Evolutionary conservation across 805 yeast genomes (phyloP), one percentile per base, ranked within the genome.

Genomic region (Alloascoidea africana): DNA sequence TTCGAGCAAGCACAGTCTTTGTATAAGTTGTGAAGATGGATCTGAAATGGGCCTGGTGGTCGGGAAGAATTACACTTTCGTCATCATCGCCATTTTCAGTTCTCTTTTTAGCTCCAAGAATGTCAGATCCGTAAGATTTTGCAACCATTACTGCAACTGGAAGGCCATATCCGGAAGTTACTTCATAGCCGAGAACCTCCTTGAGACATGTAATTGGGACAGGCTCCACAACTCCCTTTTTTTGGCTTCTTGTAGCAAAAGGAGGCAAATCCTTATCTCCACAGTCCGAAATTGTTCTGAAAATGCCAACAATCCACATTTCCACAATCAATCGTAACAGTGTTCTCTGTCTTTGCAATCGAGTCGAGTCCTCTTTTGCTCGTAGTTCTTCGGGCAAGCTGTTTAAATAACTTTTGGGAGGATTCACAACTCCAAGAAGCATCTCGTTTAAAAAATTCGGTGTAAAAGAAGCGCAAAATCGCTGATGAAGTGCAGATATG

Each of bases 401-500:
- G 5, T 43, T 40, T 5, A 42, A 37, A 14, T 47, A 49, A 16
- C 44, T 37, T 37, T 44, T 42, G 14, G 46, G 8, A 17, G 47
- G 47, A 16, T 40, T 41, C 14, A 41, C 42, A 17, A 56, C 44
- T 3, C 49, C 53, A n/a, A 44, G 42, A 13, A 52, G 39, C 13
- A 57, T 40, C n/a, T 59, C 59, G 16, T 60, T 53, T 40, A 69
- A 54, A 23, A 75, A 49, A 6, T 43, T 49, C 1, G 72, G 68
- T 0, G 87, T 68, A 52, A 82, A 79, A 2, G 54, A 45, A 0
- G 44, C 38, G 2, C 60, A 49, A 50, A 86, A 85, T 39, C 96
- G 61, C 54, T 81, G 94, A 56, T 85, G 94, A 14, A 86, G 56
- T 0, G 75, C 76, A 32, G 84, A 70, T 0, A 77, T 63, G 13